A percentile compares a stretch with the other conserved stretches of the same genome.
Evolutionary conservation across 306 rosid species (phyloP).

Genomic region (Nissolia schottii): DNA sequence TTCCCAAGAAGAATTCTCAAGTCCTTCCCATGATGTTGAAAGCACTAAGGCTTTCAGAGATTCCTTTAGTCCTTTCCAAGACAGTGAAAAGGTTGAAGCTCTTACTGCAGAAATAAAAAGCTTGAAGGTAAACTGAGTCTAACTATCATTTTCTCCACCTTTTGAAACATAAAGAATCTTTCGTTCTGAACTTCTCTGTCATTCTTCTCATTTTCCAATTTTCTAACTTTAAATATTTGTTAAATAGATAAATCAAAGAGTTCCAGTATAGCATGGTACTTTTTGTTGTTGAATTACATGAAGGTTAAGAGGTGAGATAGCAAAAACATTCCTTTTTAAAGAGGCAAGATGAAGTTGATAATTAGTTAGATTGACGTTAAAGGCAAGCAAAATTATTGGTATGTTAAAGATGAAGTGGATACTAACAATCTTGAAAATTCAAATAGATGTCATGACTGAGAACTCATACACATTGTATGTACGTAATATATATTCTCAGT

Average conservation of each 20-base stretch:
- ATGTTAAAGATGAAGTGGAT: slow-evolving; percentile 13
- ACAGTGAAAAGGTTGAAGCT: slow-evolving; percentile 38
- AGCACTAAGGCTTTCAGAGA: slow-evolving; percentile 34
- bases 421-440: not conserved
- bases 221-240: not conserved
- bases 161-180: not conserved
- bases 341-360: slow-evolving; percentile 6
- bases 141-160: not conserved
- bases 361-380: slow-evolving; percentile 6
- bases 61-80: slow-evolving; percentile 39
- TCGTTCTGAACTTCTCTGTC: not conserved
- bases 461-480: not conserved
- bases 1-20: slow-evolving; percentile 25
- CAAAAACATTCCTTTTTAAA: no score
- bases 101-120: slow-evolving; percentile 46
- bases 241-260: not conserved
- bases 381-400: not conserved
- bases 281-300: not conserved
- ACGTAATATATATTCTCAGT: slow-evolving; percentile 7
- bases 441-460: not conserved
- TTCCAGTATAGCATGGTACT: not conserved
- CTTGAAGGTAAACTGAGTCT: slow-evolving; percentile 55
- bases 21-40: slow-evolving; percentile 32
- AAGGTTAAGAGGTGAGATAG: no score
- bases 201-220: not conserved